Conservation (phyloP, 108 stramenopile species). For the Stephanodiscus minutulus region DNA sequence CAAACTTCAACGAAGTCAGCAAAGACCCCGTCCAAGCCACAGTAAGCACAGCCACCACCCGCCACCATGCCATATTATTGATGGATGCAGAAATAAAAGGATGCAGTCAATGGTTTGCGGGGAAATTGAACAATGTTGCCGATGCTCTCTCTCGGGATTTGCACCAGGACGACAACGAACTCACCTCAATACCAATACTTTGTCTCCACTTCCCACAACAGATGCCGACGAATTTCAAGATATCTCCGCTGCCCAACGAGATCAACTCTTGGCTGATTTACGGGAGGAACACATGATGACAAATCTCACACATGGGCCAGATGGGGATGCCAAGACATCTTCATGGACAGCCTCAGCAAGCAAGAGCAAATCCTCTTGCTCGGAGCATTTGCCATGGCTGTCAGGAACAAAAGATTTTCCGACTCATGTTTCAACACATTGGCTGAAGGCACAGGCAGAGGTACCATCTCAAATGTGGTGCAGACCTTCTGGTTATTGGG, state of each 20-base stretch:
- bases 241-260: conserved; percentile 25
- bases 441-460: conserved; percentile 22
- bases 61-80: conserved; percentile 4
- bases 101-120: conserved; percentile 32
- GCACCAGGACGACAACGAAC: neutral
- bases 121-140: conserved; percentile 8
- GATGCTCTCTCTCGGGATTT: conserved; percentile 27
- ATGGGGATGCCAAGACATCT: too few species aligned
- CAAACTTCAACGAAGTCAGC: conserved; percentile 15
- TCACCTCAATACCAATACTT: conserved; percentile 15
- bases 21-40: conserved; percentile 1
- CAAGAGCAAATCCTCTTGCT: too few species aligned
- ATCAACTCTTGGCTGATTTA: conserved; percentile 31
- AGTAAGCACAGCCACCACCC: neutral
- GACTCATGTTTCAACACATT: conserved; percentile 7
- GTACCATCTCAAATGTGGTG: conserved; percentile 19
- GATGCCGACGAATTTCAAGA: conserved; percentile 22
- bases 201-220: conserved; percentile 7
- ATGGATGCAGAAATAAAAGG: neutral
- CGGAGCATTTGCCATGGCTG: conserved; percentile 26
- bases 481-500: conserved; percentile 17
- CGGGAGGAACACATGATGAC: conserved; percentile 24
- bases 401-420: conserved; percentile 13
- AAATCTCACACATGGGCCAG: conserved; percentile 35
- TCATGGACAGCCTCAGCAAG: too few species aligned